Evolutionary conservation across 176 grass and related monocot species (phyloP).

Genomic region (Cymbopogon citratus): DNA sequence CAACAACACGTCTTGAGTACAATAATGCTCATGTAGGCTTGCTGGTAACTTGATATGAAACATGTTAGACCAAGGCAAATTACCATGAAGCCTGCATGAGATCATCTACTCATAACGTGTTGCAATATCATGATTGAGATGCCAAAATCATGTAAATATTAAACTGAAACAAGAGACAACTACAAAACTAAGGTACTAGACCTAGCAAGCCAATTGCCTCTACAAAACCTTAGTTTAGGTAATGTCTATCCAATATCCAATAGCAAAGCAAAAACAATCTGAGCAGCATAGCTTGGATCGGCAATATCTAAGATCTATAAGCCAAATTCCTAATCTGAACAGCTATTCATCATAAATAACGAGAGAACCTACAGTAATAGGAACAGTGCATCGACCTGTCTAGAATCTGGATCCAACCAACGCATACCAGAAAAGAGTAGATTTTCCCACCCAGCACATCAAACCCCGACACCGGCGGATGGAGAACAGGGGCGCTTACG

Average conservation of each 20-base stretch:
- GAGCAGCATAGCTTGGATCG: not conserved
- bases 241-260: not conserved
- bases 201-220: not conserved
- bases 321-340: not conserved
- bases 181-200: not conserved
- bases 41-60: not conserved
- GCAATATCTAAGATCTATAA: slow-evolving; percentile 22
- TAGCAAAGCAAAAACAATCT: not conserved
- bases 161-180: not conserved
- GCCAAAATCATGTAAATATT: not conserved
- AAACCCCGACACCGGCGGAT: not conserved
- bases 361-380: not conserved
- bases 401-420: slow-evolving; percentile 3
- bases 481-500: slow-evolving; percentile 34
- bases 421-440: not conserved
- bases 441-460: not conserved
- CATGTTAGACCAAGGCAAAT: not conserved
- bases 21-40: not conserved
- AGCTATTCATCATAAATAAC: not conserved
- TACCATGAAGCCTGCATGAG: not conserved
- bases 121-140: not conserved
- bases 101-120: not conserved
- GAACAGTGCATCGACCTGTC: not conserved
- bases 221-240: not conserved
- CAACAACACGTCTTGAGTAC: not conserved